Percentiles rank a stretch among this genome's conserved stretches.
These are phyloP conservation scores for Vitis hybrid DNA, from an alignment of 177 flowering plant genomes.

Conservation along the genomic window DNA sequence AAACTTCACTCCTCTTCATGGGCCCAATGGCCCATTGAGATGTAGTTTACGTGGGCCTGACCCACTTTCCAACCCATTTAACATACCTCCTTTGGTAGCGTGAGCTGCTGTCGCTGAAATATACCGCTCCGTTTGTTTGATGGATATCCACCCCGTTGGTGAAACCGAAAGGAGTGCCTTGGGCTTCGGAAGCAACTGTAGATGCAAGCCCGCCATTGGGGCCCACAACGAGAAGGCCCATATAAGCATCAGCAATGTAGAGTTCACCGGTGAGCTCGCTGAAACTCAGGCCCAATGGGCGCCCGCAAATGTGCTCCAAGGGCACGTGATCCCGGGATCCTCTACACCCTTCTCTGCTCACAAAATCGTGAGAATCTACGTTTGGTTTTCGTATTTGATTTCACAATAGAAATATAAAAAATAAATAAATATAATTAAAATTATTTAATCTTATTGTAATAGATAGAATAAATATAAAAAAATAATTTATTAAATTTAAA, in stretches of 20 bases:
- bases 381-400: no score
- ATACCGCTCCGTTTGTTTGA: slow-evolving; percentile 22
- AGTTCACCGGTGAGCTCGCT: slow-evolving; percentile 30
- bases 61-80: no score
- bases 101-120: slow-evolving; percentile 43
- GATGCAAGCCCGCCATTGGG: slow-evolving; percentile 32
- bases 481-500: no score
- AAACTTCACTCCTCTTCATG: no score
- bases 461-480: no score
- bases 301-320: slow-evolving; percentile 52
- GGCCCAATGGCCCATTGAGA: not conserved
- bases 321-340: slow-evolving; percentile 22
- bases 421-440: no score
- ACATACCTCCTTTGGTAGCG: slow-evolving; percentile 32
- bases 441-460: no score
- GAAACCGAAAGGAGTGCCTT: slow-evolving; percentile 23
- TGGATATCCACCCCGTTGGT: slow-evolving; percentile 28
- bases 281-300: slow-evolving; percentile 53
- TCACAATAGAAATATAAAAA: no score
- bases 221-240: slow-evolving; percentile 52
- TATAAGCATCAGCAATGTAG: slow-evolving; percentile 55
- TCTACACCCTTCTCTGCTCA: slow-evolving; percentile 36
- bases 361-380: not conserved
- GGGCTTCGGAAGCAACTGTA: slow-evolving; percentile 13
- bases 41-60: not conserved